Evolutionary conservation across 345 rosid genomes (phyloP).

Genomic region (Cochlearia excelsa): DNA sequence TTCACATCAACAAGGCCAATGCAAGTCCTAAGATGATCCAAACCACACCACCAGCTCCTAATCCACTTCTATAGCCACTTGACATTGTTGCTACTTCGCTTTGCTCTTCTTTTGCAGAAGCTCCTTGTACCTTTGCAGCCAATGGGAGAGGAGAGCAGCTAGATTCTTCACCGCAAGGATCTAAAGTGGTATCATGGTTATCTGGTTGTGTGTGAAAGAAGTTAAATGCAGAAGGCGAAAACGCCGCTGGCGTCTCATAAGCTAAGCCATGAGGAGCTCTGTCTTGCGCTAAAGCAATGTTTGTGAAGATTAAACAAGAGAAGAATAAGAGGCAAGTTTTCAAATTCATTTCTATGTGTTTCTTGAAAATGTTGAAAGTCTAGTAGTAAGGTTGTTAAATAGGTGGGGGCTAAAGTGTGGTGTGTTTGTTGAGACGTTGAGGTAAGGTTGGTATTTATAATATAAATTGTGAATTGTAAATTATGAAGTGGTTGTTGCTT

Average conservation of each 20-base stretch:
- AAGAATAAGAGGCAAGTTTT: conserved; percentile 38
- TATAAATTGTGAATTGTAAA: conserved; percentile 11
- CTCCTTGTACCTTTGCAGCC: conserved; percentile 52
- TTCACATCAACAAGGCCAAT: conserved; percentile 38
- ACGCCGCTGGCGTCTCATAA: conserved; percentile 61
- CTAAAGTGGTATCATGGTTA: conserved; percentile 27
- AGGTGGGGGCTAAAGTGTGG: conserved; percentile 16
- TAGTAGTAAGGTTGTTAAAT: conserved; percentile 14
- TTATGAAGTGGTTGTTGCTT: conserved; percentile 48
- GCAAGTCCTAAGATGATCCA: conserved; percentile 51
- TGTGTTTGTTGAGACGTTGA: conserved; percentile 30
- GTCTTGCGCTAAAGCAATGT: conserved; percentile 48
- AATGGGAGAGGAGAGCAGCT: conserved; percentile 63
- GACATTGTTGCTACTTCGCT: conserved; percentile 33
- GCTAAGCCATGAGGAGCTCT: conserved; percentile 91
- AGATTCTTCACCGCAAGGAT: conserved; percentile 33
- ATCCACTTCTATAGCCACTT: conserved; percentile 22
- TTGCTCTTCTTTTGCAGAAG: conserved; percentile 30
- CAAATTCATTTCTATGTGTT: conserved; percentile 38
- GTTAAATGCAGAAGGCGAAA: conserved; percentile 75
- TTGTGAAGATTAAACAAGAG: conserved; percentile 38
- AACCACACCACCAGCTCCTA: conserved; percentile 43
- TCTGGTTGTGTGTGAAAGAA: conserved; percentile 76
- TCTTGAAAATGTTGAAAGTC: neutral
- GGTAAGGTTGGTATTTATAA: conserved; percentile 49